Percentiles rank a stretch among this genome's conserved stretches.
phyloP scores from a whole-genome alignment of 2,329 filamentous ascomycete genomes.

The Fusarium staphyleae region DNA sequence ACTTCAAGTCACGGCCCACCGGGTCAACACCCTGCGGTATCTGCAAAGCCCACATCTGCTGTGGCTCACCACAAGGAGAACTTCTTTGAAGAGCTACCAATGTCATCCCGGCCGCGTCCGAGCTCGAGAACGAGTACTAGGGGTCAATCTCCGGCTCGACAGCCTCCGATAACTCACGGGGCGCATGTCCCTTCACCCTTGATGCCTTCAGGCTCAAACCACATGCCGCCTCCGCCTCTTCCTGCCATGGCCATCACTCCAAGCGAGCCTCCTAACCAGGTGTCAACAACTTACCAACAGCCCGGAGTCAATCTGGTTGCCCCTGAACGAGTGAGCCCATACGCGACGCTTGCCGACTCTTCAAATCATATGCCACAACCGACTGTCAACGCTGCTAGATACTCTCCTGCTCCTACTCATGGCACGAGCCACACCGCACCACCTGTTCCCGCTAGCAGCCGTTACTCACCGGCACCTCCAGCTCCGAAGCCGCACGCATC shows the following conservation, averaged over 20 bases:
- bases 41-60: conserved; percentile 47
- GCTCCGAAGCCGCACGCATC: conserved; percentile 53
- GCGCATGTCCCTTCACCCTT: conserved; percentile 40
- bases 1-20: conserved; percentile 46
- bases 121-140: conserved; percentile 61
- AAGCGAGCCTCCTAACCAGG: conserved; percentile 17
- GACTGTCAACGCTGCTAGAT: conserved; percentile 55
- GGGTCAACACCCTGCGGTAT: conserved; percentile 43
- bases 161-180: conserved; percentile 39
- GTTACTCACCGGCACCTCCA: conserved; percentile 62
- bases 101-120: conserved; percentile 67
- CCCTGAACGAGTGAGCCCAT: conserved; percentile 61
- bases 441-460: conserved; percentile 52
- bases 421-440: conserved; percentile 38
- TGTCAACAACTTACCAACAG: conserved; percentile 23
- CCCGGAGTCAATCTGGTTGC: conserved; percentile 55
- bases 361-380: conserved; percentile 44
- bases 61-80: conserved; percentile 55
- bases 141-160: conserved; percentile 52
- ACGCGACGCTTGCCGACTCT: conserved; percentile 55
- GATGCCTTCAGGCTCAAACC: conserved; percentile 30
- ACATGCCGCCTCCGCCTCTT: conserved; percentile 31
- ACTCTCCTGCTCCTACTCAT: conserved; percentile 66
- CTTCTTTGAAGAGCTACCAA: conserved; percentile 82
- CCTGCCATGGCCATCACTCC: conserved; percentile 17